A percentile compares a stretch with the other conserved stretches of the same genome.
Evolutionary conservation across 768 basidiomycete genomes (phyloP).

Genomic region (Trametes cubensis): DNA sequence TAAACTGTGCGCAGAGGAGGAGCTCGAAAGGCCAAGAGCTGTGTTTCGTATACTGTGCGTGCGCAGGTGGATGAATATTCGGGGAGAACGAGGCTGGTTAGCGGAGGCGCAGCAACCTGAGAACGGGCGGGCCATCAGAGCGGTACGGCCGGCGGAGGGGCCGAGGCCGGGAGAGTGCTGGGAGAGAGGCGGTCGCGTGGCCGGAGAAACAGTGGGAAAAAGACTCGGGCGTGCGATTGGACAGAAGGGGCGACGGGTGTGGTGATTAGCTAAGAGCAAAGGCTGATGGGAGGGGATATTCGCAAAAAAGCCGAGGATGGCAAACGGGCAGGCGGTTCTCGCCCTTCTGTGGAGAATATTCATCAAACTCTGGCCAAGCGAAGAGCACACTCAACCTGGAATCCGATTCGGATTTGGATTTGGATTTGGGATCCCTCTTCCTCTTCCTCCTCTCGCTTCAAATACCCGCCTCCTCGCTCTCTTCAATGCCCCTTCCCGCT

Average conservation of each 20-base stretch:
- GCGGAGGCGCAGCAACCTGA: conserved; percentile 10
- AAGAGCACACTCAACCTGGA: no score
- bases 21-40: conserved; percentile 6
- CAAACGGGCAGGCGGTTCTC: neutral
- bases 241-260: neutral
- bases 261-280: conserved; percentile 9
- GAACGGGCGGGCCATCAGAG: neutral
- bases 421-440: conserved; percentile 10
- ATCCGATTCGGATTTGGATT: neutral
- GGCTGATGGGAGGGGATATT: neutral
- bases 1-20: no score
- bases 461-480: conserved; percentile 13
- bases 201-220: conserved; percentile 10
- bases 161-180: neutral
- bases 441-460: conserved; percentile 18
- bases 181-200: conserved; percentile 5
- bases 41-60: neutral
- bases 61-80: neutral
- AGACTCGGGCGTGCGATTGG: conserved; percentile 9
- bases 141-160: no score
- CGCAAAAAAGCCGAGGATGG: neutral
- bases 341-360: conserved; percentile 8
- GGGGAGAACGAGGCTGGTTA: neutral
- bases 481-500: conserved; percentile 16
- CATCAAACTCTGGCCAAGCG: conserved; percentile 20